Evolutionary conservation across 805 yeast species (phyloP).

Genomic region (Ogataea chonburiensis): DNA sequence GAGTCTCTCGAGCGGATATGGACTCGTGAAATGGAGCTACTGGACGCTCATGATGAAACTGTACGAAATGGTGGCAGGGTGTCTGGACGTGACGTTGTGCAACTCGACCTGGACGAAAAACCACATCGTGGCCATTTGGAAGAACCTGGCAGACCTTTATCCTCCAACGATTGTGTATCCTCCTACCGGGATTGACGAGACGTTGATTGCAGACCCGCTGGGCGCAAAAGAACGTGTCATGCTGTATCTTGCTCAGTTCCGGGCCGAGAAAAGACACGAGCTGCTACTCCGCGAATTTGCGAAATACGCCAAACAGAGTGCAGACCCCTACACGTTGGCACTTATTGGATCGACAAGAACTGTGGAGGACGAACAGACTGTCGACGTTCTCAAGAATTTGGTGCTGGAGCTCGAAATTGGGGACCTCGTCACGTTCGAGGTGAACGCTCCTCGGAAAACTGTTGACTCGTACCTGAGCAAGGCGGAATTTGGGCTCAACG

Average conservation of each 20-base stretch:
- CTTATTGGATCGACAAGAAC: slow-evolving; percentile 85
- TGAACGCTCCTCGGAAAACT: slow-evolving; percentile 70
- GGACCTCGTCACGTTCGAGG: slow-evolving; percentile 36
- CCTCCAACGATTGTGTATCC: slow-evolving; percentile 66
- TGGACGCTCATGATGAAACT: slow-evolving; percentile 67
- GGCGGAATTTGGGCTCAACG: slow-evolving; percentile 79
- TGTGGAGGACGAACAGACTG: slow-evolving; percentile 58
- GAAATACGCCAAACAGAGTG: slow-evolving; percentile 39
- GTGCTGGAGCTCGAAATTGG: slow-evolving; percentile 46
- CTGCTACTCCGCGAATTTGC: slow-evolving; percentile 66
- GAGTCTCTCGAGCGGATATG: slow-evolving; percentile 27
- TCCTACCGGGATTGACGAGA: slow-evolving; percentile 76
- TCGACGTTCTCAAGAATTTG: slow-evolving; percentile 45
- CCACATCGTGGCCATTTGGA: slow-evolving; percentile 72
- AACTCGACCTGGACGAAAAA: slow-evolving; percentile 92
- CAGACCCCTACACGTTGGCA: slow-evolving; percentile 53
- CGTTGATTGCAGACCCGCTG: slow-evolving; percentile 18
- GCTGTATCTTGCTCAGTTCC: slow-evolving; percentile 82
- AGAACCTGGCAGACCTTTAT: slow-evolving; percentile 34
- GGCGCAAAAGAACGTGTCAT: slow-evolving; percentile 38
- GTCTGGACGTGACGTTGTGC: slow-evolving; percentile 62
- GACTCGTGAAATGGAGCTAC: slow-evolving; percentile 52
- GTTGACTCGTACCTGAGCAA: slow-evolving; percentile 53
- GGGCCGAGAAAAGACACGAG: slow-evolving; percentile 91
- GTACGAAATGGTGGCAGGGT: slow-evolving; percentile 67